phyloP scores from a whole-genome alignment of 176 grass and related monocot species.

The Areca catechu region DNA sequence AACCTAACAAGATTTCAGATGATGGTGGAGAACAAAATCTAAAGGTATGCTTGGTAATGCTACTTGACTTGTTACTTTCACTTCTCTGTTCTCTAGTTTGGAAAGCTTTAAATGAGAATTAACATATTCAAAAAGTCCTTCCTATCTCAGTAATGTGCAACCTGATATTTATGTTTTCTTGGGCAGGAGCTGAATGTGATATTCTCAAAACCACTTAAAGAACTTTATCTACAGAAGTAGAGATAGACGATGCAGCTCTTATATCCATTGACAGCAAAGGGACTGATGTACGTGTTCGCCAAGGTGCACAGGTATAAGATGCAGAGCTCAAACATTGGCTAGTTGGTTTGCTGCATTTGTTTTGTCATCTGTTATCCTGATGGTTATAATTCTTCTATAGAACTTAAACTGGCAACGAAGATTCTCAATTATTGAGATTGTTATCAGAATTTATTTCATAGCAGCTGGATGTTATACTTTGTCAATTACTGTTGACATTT shows the following conservation, averaged over 20 bases:
- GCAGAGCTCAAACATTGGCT: background rate
- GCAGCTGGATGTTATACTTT: too few species aligned
- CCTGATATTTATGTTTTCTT: slow-evolving; percentile 1
- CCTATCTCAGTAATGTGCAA: background rate
- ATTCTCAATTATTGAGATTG: background rate
- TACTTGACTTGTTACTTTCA: too few species aligned
- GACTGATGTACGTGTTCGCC: slow-evolving; percentile 88
- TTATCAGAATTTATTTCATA: too few species aligned
- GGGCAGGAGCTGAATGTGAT: slow-evolving; percentile 75
- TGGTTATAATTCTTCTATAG: background rate
- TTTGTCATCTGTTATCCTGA: background rate
- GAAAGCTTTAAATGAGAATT: too few species aligned
- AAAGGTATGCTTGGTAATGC: slow-evolving; percentile 38
- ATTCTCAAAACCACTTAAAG: slow-evolving; percentile 90
- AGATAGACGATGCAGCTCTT: slow-evolving; percentile 89
- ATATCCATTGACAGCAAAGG: slow-evolving; percentile 99
- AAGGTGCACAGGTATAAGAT: slow-evolving; percentile 82
- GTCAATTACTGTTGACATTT: too few species aligned
- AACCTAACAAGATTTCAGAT: slow-evolving; percentile 90
- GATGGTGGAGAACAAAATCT: slow-evolving; percentile 79
- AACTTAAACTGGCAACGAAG: background rate
- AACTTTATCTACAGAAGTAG: slow-evolving; percentile 66
- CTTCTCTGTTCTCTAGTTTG: too few species aligned
- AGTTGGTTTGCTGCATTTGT: background rate
- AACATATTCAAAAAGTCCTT: too few species aligned